Conservation (phyloP, 306 rosid species). For the Malus asiatica region DNA sequence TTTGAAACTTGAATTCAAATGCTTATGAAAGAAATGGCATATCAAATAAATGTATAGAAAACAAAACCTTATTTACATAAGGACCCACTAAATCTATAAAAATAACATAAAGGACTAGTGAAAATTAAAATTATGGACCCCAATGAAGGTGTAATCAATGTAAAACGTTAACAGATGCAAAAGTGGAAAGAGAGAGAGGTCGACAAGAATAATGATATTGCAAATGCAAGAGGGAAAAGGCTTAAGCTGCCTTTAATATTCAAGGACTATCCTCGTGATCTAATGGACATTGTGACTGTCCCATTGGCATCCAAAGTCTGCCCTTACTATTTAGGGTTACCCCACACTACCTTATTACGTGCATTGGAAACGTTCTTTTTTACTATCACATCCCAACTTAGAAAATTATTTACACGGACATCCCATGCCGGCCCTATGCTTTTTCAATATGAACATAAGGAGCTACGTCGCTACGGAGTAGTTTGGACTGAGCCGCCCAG, state of each 20-base stretch:
- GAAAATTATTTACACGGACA: background rate
- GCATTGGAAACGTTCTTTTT: background rate
- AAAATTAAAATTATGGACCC: background rate
- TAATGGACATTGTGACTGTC: background rate
- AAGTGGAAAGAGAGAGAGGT: background rate
- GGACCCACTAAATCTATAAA: background rate
- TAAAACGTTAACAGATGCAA: background rate
- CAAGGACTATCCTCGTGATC: constrained; percentile 6
- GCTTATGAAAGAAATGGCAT: background rate
- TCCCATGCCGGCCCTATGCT: background rate
- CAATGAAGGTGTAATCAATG: background rate
- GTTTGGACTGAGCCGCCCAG: background rate
- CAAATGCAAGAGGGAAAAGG: background rate
- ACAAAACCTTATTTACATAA: background rate
- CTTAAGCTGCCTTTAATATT: background rate
- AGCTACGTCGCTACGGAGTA: background rate
- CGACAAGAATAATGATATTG: constrained; percentile 4
- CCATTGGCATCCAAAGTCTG: background rate
- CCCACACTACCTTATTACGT: background rate
- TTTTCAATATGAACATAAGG: background rate
- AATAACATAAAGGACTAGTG: background rate
- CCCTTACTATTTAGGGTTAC: background rate
- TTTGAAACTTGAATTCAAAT: background rate
- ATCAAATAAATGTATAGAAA: background rate
- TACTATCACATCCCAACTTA: background rate